phyloP scores from a whole-genome alignment of 306 rosid species.

The Lathyrus oleraceus region DNA sequence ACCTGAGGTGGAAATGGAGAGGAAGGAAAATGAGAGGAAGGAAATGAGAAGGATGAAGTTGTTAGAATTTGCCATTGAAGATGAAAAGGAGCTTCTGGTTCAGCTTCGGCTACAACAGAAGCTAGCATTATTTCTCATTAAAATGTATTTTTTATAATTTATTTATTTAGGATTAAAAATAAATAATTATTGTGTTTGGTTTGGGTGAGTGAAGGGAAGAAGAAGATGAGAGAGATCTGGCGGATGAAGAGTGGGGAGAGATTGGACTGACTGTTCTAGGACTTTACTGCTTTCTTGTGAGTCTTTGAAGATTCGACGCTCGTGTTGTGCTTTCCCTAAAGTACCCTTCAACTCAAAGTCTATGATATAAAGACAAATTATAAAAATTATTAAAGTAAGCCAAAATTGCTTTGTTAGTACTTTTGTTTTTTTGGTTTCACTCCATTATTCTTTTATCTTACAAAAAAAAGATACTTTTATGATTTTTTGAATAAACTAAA shows the following conservation, averaged over 20 bases:
- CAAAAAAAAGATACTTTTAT: neutral
- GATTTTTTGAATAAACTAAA: too few species aligned
- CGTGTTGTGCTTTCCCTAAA: constrained; percentile 36
- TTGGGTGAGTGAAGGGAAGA: neutral
- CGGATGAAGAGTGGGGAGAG: constrained; percentile 13
- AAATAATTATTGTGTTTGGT: neutral
- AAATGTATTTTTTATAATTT: neutral
- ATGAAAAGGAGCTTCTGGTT: constrained; percentile 44
- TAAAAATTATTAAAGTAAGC: neutral
- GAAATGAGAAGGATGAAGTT: constrained; percentile 14
- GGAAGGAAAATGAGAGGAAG: constrained; percentile 34
- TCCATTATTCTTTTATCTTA: too few species aligned
- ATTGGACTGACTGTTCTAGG: neutral
- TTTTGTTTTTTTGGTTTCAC: too few species aligned
- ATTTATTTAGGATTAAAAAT: neutral
- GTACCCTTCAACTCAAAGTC: constrained; percentile 31
- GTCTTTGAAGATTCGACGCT: neutral
- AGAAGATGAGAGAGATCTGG: neutral
- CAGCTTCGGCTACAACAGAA: constrained; percentile 53
- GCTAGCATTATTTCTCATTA: constrained; percentile 80
- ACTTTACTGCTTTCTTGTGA: constrained; percentile 1
- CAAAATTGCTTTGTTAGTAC: neutral
- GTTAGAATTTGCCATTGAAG: constrained; percentile 58
- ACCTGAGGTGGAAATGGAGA: constrained; percentile 43
- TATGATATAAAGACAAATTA: neutral